These are phyloP conservation scores for Entophlyctis helioformis DNA, from an alignment of 192 early-diverging fungal species.

Conservation along the genomic window DNA sequence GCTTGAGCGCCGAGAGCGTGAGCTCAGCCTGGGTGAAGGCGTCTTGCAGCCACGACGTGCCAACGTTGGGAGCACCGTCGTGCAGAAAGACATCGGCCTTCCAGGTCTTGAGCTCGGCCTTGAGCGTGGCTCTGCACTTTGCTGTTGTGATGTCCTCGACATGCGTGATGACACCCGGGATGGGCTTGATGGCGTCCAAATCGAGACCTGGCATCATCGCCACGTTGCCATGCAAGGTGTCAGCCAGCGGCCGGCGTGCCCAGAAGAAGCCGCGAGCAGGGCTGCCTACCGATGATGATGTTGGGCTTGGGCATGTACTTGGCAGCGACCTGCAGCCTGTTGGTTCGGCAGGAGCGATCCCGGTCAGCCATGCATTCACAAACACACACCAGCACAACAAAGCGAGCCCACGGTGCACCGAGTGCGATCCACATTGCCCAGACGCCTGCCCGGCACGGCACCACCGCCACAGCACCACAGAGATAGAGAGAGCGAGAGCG, in stretches of 20 bases:
- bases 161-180: conserved; percentile 89
- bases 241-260: background rate
- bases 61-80: conserved; percentile 98
- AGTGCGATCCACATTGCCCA: background rate
- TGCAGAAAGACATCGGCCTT: conserved; percentile 97
- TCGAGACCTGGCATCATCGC: too few species aligned
- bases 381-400: background rate
- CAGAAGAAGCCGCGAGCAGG: background rate
- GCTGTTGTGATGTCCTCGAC: conserved; percentile 95
- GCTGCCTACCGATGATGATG: conserved; percentile 77
- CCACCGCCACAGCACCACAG: too few species aligned
- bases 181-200: conserved; percentile 90
- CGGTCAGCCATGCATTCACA: background rate
- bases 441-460: too few species aligned
- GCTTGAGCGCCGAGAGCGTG: conserved; percentile 79
- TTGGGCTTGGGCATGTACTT: conserved; percentile 98
- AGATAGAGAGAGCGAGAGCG: too few species aligned
- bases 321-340: conserved; percentile 79
- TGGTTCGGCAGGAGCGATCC: background rate
- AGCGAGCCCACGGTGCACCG: conserved; percentile 1
- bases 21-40: conserved; percentile 94
- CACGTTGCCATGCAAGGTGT: conserved; percentile 2
- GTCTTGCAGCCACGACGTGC: conserved; percentile 90
- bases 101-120: conserved; percentile 91
- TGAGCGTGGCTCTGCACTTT: conserved; percentile 76